Conservation (phyloP, 192 early-diverging fungal genomes). For the Diversispora eburnea region DNA sequence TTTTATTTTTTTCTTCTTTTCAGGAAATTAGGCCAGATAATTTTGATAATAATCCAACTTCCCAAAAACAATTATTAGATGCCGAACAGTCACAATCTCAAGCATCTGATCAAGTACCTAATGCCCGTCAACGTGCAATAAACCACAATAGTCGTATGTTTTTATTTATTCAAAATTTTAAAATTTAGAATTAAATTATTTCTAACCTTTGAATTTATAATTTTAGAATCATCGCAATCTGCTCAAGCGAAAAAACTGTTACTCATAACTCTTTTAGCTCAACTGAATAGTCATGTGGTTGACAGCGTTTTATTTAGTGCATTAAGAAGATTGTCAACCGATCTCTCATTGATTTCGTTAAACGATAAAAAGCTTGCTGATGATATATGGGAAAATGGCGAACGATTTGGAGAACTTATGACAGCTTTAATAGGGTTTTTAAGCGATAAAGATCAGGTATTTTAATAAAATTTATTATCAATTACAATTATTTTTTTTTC, state of each 20-base stretch:
- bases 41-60: not conserved
- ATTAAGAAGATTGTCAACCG: slow-evolving; percentile 15
- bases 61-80: too few species aligned
- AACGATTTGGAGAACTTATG: slow-evolving; percentile 17
- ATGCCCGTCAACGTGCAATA: too few species aligned
- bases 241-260: slow-evolving; percentile 17
- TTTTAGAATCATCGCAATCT: not conserved
- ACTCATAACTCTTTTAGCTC: slow-evolving; percentile 17
- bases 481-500: not conserved
- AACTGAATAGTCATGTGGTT: slow-evolving; percentile 7
- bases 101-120: too few species aligned
- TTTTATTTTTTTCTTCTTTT: not conserved
- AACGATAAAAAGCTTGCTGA: not conserved
- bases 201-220: not conserved
- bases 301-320: slow-evolving; percentile 12
- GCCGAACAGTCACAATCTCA: too few species aligned
- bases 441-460: slow-evolving; percentile 16
- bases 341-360: slow-evolving; percentile 1
- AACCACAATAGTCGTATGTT: too few species aligned
- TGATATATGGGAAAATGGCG: slow-evolving; percentile 28
- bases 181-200: not conserved
- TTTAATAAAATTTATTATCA: not conserved
- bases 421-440: slow-evolving; percentile 17
- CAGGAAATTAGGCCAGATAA: not conserved
- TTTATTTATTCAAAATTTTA: too few species aligned